phyloP scores from a whole-genome alignment of 78 protist genomes.

The Monosiga brevicollis region DNA sequence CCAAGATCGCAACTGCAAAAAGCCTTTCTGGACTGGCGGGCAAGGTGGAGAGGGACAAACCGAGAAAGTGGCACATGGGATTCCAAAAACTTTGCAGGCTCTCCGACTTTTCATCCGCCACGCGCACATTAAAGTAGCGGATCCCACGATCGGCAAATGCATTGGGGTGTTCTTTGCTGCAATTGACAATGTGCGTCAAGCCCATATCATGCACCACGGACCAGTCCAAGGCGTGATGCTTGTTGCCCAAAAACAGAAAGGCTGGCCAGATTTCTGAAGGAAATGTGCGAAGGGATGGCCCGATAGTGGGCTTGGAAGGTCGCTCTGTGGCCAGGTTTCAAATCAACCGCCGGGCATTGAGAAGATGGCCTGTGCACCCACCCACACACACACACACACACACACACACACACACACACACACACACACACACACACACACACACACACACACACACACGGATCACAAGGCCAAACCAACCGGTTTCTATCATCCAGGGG shows the following conservation, averaged over 20 bases:
- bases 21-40: too few species aligned
- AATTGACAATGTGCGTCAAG: not conserved
- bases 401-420: not conserved
- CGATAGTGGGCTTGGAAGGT: not conserved
- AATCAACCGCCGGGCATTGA: not conserved
- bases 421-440: not conserved
- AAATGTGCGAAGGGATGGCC: slow-evolving; percentile 62
- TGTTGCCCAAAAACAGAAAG: slow-evolving; percentile 74
- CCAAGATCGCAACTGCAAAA: too few species aligned
- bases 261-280: too few species aligned
- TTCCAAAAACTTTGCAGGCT: not conserved
- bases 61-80: not conserved
- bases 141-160: not conserved
- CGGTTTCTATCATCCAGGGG: too few species aligned
- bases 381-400: not conserved
- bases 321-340: not conserved
- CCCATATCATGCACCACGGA: not conserved
- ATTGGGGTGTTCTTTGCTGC: not conserved
- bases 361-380: not conserved
- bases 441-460: not conserved
- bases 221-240: slow-evolving; percentile 80
- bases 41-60: too few species aligned
- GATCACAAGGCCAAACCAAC: too few species aligned
- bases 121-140: not conserved
- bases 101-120: not conserved